A percentile compares a stretch with the other conserved stretches of the same genome.
Conservation (phyloP, 306 rosid species). For the Trifolium pratense region DNA sequence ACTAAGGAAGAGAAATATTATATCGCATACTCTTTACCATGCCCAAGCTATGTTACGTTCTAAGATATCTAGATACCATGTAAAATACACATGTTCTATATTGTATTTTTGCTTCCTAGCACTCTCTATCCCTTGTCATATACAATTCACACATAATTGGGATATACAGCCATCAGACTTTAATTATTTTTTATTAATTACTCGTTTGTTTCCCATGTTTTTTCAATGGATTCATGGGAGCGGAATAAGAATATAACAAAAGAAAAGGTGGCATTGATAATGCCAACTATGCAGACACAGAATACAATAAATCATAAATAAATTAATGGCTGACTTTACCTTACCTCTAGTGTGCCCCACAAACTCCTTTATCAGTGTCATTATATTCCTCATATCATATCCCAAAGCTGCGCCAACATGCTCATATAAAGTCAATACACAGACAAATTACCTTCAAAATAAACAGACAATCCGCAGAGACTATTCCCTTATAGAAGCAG, state of each 20-base stretch:
- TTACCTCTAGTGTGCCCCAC: conserved; percentile 93
- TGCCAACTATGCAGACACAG: conserved; percentile 21
- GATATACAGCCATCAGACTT: conserved; percentile 16
- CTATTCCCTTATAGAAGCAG: conserved; percentile 86
- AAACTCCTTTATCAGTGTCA: conserved; percentile 91
- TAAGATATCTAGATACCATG: conserved; percentile 14
- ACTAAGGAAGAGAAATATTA: background rate
- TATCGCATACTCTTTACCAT: background rate
- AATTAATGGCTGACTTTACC: conserved; percentile 44
- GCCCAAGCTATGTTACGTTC: background rate
- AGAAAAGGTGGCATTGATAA: conserved; percentile 5
- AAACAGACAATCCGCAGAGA: conserved; percentile 34
- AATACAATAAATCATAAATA: conserved; percentile 10
- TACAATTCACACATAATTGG: background rate
- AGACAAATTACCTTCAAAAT: conserved; percentile 31
- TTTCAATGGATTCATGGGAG: background rate
- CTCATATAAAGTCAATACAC: conserved; percentile 42
- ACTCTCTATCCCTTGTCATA: background rate
- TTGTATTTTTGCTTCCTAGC: background rate
- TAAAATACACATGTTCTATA: background rate
- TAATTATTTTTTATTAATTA: background rate
- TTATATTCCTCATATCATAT: conserved; percentile 92
- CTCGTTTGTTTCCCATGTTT: background rate
- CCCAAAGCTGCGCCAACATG: conserved; percentile 86
- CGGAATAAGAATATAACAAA: background rate